Evolutionary conservation across 139 green algal species (phyloP).

Genomic region (Chlorella sp.): DNA sequence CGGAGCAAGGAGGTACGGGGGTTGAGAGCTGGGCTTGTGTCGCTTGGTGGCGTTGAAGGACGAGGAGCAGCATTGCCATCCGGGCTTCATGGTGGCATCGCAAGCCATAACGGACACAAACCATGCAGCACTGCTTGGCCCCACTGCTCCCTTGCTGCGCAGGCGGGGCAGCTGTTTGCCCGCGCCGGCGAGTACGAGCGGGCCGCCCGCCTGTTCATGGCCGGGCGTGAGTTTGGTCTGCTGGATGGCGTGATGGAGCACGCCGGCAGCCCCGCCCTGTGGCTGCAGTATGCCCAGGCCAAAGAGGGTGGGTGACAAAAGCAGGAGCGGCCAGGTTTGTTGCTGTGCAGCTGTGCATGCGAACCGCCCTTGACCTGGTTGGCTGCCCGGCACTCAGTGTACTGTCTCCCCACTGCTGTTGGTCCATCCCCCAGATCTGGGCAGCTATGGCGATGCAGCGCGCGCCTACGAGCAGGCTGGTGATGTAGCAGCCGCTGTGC

Average conservation of each 20-base stretch:
- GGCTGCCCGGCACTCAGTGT: too few relatives aligned
- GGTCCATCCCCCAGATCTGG: slow-evolving; percentile 26
- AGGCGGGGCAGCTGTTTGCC: slow-evolving; percentile 88
- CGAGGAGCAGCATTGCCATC: too few relatives aligned
- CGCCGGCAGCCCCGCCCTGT: slow-evolving; percentile 72
- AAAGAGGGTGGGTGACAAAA: slow-evolving; percentile 67
- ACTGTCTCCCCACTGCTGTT: not conserved
- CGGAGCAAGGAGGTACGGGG: slow-evolving; percentile 47
- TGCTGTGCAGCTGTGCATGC: too few relatives aligned
- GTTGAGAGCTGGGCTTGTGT: not conserved
- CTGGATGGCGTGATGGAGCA: slow-evolving; percentile 77
- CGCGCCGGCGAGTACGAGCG: slow-evolving; percentile 72
- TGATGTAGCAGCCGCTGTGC: slow-evolving; percentile 70
- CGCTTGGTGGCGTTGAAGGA: not conserved
- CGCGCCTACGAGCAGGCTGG: slow-evolving; percentile 73
- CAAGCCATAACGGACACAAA: too few relatives aligned
- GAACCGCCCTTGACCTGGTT: too few relatives aligned
- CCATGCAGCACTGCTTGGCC: too few relatives aligned
- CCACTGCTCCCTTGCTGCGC: too few relatives aligned
- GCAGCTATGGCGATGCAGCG: slow-evolving; percentile 54
- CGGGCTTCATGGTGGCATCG: too few relatives aligned
- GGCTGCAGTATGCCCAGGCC: slow-evolving; percentile 78
- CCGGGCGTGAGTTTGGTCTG: slow-evolving; percentile 71
- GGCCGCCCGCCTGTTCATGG: slow-evolving; percentile 83
- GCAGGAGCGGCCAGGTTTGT: too few relatives aligned